These are phyloP conservation scores for Naganishia kalamii DNA, from an alignment of 768 basidiomycete species.

Conservation along the genomic window DNA sequence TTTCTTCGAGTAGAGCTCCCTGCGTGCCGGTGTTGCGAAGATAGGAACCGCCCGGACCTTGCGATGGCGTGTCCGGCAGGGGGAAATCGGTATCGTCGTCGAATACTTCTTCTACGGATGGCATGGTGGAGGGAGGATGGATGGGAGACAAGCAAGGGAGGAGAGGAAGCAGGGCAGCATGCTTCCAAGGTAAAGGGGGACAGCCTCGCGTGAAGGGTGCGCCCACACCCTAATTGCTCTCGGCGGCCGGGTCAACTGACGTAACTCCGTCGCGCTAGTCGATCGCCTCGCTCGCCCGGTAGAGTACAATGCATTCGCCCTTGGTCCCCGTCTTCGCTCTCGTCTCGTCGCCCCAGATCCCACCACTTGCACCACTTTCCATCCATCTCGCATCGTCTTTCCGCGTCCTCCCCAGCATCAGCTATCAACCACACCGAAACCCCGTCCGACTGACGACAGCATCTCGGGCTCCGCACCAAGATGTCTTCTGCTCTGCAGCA, in stretches of 20 bases:
- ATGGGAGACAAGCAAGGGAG: not conserved
- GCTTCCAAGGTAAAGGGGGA: not conserved
- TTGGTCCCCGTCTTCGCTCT: not conserved
- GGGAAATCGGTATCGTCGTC: slow-evolving; percentile 93
- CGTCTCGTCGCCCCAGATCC: too few relatives aligned
- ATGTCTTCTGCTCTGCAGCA: not conserved
- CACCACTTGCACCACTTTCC: not conserved
- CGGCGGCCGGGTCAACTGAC: too few relatives aligned
- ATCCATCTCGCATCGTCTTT: not conserved
- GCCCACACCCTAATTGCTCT: too few relatives aligned
- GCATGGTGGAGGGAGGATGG: not conserved
- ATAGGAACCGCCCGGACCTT: slow-evolving; percentile 24
- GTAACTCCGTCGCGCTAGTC: too few relatives aligned
- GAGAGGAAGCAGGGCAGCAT: not conserved
- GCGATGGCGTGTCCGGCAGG: slow-evolving; percentile 56
- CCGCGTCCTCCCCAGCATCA: not conserved
- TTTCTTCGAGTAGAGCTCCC: slow-evolving; percentile 74
- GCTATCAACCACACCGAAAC: not conserved
- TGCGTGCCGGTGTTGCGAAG: slow-evolving; percentile 62
- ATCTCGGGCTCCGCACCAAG: not conserved
- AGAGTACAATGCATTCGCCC: too few relatives aligned
- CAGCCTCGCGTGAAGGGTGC: too few relatives aligned
- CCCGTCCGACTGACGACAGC: not conserved
- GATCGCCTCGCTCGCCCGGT: too few relatives aligned
- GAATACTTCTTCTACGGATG: slow-evolving; percentile 54